A percentile compares a stretch with the other conserved stretches of the same genome.
Evolutionary conservation across 1,139 yeast genomes (phyloP).

Genomic region (Candida gigantensis): DNA sequence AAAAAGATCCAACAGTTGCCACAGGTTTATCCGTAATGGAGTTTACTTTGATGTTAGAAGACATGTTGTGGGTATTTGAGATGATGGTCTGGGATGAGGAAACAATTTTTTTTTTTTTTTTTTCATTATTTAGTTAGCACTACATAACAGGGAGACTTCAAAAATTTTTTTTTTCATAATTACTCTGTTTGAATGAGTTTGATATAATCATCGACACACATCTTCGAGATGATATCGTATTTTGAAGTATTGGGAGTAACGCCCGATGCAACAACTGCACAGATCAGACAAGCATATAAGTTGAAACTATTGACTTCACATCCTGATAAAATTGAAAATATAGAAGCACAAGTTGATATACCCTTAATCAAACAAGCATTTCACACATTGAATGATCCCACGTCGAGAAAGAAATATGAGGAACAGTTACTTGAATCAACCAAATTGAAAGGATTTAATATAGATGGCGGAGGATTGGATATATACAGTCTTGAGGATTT

Average conservation of each 20-base stretch:
- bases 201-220: too few species aligned
- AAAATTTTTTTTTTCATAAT: too few species aligned
- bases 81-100: conserved; percentile 2
- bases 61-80: conserved; percentile 3
- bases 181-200: too few species aligned
- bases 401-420: conserved; percentile 50
- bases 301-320: conserved; percentile 59
- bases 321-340: conserved; percentile 63
- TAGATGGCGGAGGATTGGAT: conserved; percentile 69
- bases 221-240: conserved; percentile 29
- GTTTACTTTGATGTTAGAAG: conserved; percentile 9
- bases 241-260: conserved; percentile 57
- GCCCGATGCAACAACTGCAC: conserved; percentile 17
- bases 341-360: conserved; percentile 22
- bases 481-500: conserved; percentile 65
- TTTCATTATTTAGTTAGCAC: not conserved
- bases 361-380: conserved; percentile 63
- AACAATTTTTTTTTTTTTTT: conserved; percentile 6
- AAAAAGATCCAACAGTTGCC: conserved; percentile 56
- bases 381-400: conserved; percentile 43
- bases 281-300: conserved; percentile 64
- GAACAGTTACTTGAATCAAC: conserved; percentile 34
- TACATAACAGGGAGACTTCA: too few species aligned
- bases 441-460: conserved; percentile 50
- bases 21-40: conserved; percentile 29